Percentiles rank a stretch among this genome's conserved stretches.
Conservation (phyloP, 1,284 basidiomycete genomes). For the Cryptococcus hybrid region DNA sequence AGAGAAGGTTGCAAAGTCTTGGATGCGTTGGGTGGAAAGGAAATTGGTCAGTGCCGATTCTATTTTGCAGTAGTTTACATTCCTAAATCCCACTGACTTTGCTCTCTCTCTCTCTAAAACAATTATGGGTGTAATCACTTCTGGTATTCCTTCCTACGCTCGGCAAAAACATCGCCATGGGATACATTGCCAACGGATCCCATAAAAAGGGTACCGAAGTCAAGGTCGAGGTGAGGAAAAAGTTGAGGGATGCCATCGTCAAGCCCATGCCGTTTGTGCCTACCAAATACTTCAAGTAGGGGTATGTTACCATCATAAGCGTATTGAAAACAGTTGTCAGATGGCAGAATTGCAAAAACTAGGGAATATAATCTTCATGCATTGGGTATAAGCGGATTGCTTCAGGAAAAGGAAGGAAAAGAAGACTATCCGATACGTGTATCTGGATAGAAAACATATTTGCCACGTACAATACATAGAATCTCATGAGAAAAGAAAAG, state of each 20-base stretch:
- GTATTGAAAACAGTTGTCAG: too few species aligned
- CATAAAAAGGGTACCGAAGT: constrained; percentile 87
- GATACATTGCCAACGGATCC: constrained; percentile 73
- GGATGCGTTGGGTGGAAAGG: constrained; percentile 57
- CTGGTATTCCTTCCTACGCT: constrained; percentile 93
- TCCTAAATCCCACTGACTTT: neutral
- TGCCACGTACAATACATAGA: too few species aligned
- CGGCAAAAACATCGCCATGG: constrained; percentile 94
- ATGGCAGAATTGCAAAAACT: neutral
- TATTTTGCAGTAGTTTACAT: neutral
- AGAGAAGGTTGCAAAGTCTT: constrained; percentile 82
- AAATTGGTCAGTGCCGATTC: constrained; percentile 56
- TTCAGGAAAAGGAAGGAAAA: too few species aligned
- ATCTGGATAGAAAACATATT: too few species aligned
- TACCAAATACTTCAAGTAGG: constrained; percentile 49
- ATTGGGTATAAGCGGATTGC: too few species aligned
- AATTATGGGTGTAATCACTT: constrained; percentile 69
- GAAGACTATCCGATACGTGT: too few species aligned
- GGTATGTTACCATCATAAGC: too few species aligned
- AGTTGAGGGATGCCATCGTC: constrained; percentile 45
- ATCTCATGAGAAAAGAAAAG: neutral
- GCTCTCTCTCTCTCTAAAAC: neutral
- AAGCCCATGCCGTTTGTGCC: constrained; percentile 52
- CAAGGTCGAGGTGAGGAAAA: constrained; percentile 50
- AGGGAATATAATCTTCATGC: neutral